phyloP scores from a whole-genome alignment of 768 basidiomycete species.

The Stropharia rugosoannulata region DNA sequence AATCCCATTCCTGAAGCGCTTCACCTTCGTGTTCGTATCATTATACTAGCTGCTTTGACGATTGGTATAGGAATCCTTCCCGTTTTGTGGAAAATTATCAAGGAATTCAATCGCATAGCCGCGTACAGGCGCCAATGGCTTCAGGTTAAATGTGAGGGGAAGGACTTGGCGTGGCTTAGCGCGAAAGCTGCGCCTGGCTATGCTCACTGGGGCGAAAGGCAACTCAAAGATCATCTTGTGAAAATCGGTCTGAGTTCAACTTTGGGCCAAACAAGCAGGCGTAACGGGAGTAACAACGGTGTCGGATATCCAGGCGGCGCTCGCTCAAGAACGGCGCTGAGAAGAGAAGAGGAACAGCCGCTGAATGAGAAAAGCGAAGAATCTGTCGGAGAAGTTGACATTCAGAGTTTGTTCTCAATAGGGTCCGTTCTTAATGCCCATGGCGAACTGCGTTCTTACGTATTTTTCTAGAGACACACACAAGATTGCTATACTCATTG shows the following conservation, averaged over 20 bases:
- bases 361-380: constrained; percentile 39
- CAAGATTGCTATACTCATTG: constrained; percentile 64
- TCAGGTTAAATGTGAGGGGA: constrained; percentile 59
- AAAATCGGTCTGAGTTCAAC: constrained; percentile 66
- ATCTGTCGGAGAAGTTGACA: constrained; percentile 55
- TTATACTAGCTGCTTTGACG: constrained; percentile 64
- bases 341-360: constrained; percentile 41
- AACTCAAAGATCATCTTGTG: constrained; percentile 66
- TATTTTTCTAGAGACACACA: constrained; percentile 58
- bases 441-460: not conserved
- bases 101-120: constrained; percentile 58
- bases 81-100: constrained; percentile 60
- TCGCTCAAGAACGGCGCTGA: constrained; percentile 23
- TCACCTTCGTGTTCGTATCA: constrained; percentile 59
- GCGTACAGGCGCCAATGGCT: constrained; percentile 60
- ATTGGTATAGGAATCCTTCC: constrained; percentile 65
- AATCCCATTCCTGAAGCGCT: constrained; percentile 33
- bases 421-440: constrained; percentile 42
- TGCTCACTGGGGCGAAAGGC: constrained; percentile 70
- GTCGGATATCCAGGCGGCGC: constrained; percentile 7
- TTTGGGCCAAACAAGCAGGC: constrained; percentile 34
- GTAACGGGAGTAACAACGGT: constrained; percentile 19
- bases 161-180: constrained; percentile 78
- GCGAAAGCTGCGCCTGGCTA: constrained; percentile 64
- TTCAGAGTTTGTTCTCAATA: constrained; percentile 73